phyloP scores from a whole-genome alignment of 202 grass and related monocot species.

The Panicum virgatum region DNA sequence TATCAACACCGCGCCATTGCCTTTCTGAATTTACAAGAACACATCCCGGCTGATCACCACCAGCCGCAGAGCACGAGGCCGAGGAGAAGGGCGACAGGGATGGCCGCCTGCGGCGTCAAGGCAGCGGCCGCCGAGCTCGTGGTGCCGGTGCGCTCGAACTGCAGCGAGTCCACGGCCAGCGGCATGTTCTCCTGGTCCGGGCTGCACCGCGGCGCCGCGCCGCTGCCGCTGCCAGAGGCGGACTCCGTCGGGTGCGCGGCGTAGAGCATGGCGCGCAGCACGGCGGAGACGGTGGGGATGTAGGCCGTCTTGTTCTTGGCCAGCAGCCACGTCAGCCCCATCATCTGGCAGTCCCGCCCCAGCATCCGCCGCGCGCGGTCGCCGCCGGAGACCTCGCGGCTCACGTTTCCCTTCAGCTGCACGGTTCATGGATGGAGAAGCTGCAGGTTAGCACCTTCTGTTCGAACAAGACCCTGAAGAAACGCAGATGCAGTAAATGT shows the following conservation, averaged over 20 bases:
- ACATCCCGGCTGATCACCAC: not conserved
- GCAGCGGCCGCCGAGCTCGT: conserved; percentile 24
- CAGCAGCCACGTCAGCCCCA: conserved; percentile 97
- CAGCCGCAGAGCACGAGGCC: conserved; percentile 23
- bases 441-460: not conserved
- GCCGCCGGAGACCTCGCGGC: conserved; percentile 42
- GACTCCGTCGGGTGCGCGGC: conserved; percentile 56
- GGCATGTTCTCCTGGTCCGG: conserved; percentile 99
- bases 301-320: conserved; percentile 83
- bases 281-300: conserved; percentile 93
- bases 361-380: conserved; percentile 80
- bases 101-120: not conserved
- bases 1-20: conserved; percentile 27
- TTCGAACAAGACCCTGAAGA: not conserved
- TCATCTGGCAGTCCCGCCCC: conserved; percentile 96
- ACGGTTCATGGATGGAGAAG: not conserved
- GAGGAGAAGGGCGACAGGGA: conserved; percentile 17
- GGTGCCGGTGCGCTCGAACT: conserved; percentile 62
- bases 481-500: conserved; percentile 40
- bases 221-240: not conserved
- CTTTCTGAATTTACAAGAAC: conserved; percentile 14
- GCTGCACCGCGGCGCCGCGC: conserved; percentile 59
- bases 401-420: conserved; percentile 62
- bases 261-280: conserved; percentile 94
- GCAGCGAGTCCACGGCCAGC: conserved; percentile 94